Percentiles rank a stretch among this genome's conserved stretches.
Conservation (phyloP, 2,329 filamentous ascomycete species). For the Penicillium sp. region DNA sequence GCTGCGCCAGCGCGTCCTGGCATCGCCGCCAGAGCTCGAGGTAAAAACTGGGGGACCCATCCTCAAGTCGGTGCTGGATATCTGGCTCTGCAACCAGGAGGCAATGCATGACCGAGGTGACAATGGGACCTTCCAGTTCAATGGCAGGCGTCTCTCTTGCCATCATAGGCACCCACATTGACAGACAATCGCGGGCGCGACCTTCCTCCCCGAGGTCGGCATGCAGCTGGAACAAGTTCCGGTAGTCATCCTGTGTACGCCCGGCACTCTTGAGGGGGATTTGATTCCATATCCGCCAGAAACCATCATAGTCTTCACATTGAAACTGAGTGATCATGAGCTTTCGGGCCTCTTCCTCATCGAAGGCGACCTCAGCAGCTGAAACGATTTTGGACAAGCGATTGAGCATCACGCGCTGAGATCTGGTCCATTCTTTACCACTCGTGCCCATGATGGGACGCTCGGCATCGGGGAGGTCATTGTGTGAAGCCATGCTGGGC, state of each 20-base stretch:
- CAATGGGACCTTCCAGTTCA: constrained; percentile 40
- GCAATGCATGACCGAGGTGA: constrained; percentile 48
- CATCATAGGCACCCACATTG: constrained; percentile 57
- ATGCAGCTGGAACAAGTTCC: constrained; percentile 47
- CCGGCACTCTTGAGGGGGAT: constrained; percentile 46
- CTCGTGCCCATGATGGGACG: not conserved
- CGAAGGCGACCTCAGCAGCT: constrained; percentile 25
- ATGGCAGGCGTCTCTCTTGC: constrained; percentile 49
- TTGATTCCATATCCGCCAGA: constrained; percentile 58
- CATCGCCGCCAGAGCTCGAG: constrained; percentile 21
- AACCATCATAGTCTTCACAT: constrained; percentile 48
- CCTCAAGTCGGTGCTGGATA: constrained; percentile 34
- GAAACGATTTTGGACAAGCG: constrained; percentile 27
- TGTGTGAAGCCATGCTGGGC: constrained; percentile 34
- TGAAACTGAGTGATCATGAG: constrained; percentile 33
- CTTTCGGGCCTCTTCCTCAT: constrained; percentile 22
- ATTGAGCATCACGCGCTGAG: constrained; percentile 14
- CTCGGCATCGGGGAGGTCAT: not conserved
- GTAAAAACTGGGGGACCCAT: constrained; percentile 13
- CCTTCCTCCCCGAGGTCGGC: constrained; percentile 41
- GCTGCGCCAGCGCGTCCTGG: constrained; percentile 11
- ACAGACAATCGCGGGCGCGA: constrained; percentile 44
- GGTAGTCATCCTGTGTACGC: constrained; percentile 52
- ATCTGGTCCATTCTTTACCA: constrained; percentile 8
- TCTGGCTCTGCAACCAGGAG: constrained; percentile 51